These are phyloP conservation scores for Iris macrosiphon DNA, from an alignment of 106 monocot genomes.

Conservation along the genomic window DNA sequence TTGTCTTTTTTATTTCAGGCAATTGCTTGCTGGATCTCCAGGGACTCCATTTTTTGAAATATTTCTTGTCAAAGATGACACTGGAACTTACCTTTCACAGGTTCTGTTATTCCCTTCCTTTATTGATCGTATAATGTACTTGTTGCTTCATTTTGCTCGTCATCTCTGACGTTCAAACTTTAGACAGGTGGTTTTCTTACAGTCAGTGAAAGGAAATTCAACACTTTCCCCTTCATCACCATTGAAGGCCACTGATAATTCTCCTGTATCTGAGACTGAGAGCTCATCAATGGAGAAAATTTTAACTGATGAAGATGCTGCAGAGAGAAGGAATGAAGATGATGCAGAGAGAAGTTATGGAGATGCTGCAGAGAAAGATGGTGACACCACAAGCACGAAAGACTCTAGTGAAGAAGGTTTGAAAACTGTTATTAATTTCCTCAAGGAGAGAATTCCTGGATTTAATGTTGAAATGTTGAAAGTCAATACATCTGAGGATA, in stretches of 20 bases:
- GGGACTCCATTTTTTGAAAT: constrained; percentile 90
- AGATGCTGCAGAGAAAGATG: constrained; percentile 11
- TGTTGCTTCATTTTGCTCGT: background rate
- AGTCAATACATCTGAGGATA: constrained; percentile 46
- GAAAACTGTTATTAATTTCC: constrained; percentile 64
- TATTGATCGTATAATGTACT: background rate
- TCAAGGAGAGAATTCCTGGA: constrained; percentile 78
- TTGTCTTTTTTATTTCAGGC: constrained; percentile 45
- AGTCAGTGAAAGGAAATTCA: constrained; percentile 48
- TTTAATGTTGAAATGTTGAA: constrained; percentile 78
- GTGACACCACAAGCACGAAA: constrained; percentile 15
- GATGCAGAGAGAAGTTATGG: too few species aligned
- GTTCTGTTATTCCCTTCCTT: constrained; percentile 22
- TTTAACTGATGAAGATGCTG: constrained; percentile 8
- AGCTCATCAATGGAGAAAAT: constrained; percentile 22
- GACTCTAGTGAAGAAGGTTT: constrained; percentile 65
- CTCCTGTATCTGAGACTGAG: constrained; percentile 21
- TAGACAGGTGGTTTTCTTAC: constrained; percentile 73
- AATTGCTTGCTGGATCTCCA: constrained; percentile 64
- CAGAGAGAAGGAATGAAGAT: constrained; percentile 14
- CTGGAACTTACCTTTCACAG: constrained; percentile 63
- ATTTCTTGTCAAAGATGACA: constrained; percentile 71
- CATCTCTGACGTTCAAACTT: constrained; percentile 10
- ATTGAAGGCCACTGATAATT: constrained; percentile 13
- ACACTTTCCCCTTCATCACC: constrained; percentile 23